phyloP scores from a whole-genome alignment of 1,139 yeast species.

The Hyphopichia pseudoburtonii region DNA sequence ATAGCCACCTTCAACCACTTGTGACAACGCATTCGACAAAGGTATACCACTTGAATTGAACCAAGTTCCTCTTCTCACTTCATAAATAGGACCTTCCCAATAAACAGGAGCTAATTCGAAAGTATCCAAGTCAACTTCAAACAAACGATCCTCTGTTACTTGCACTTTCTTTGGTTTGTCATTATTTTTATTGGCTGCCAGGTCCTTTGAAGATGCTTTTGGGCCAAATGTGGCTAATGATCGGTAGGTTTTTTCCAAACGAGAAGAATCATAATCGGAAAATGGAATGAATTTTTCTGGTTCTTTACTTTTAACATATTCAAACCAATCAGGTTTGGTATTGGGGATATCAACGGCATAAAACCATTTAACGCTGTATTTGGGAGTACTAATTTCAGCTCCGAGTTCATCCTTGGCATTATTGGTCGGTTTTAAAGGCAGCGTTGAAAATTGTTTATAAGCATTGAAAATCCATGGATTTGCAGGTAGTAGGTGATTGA shows the following conservation, averaged over 20 bases:
- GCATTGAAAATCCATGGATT: too few relatives aligned
- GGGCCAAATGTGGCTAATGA: too few relatives aligned
- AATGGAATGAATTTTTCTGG: slow-evolving; percentile 74
- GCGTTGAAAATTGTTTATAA: too few relatives aligned
- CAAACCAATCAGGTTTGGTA: slow-evolving; percentile 61
- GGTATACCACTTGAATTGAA: slow-evolving; percentile 65
- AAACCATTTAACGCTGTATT: slow-evolving; percentile 55
- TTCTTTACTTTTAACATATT: slow-evolving; percentile 44
- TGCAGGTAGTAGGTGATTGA: too few relatives aligned
- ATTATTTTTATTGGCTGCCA: slow-evolving; percentile 1
- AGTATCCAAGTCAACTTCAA: slow-evolving; percentile 61
- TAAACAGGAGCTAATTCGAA: slow-evolving; percentile 67
- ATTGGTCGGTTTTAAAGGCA: too few relatives aligned
- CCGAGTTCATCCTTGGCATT: background rate
- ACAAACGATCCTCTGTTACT: slow-evolving; percentile 81
- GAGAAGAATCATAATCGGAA: slow-evolving; percentile 57
- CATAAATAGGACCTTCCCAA: slow-evolving; percentile 89
- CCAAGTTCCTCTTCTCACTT: slow-evolving; percentile 87
- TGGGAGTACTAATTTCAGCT: slow-evolving; percentile 9
- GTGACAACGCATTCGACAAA: slow-evolving; percentile 48
- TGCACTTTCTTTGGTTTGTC: slow-evolving; percentile 28
- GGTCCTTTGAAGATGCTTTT: slow-evolving; percentile 4
- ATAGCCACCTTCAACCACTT: slow-evolving; percentile 61
- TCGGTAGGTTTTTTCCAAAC: slow-evolving; percentile 55
- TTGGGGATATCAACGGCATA: slow-evolving; percentile 80